Evolutionary conservation across 306 rosid species (phyloP).

Genomic region (Medicago lupulina): DNA sequence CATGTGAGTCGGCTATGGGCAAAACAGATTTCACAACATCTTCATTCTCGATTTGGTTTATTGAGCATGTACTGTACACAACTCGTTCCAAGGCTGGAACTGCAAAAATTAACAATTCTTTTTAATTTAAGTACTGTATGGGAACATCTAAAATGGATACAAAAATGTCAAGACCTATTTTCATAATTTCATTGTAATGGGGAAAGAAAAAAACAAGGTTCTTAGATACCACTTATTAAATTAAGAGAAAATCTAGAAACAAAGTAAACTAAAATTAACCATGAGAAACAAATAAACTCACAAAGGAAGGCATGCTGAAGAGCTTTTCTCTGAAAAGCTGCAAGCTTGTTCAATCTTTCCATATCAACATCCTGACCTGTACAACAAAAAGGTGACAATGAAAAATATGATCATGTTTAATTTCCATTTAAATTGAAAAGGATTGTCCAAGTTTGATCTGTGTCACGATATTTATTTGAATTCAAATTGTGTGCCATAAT

Average conservation of each 20-base stretch:
- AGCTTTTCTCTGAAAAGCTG: slow-evolving; percentile 83
- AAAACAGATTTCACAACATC: slow-evolving; percentile 71
- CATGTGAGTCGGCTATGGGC: slow-evolving; percentile 69
- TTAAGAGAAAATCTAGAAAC: neutral
- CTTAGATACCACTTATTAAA: neutral
- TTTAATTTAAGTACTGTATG: neutral
- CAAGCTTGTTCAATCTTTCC: slow-evolving; percentile 86
- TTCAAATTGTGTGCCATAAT: neutral
- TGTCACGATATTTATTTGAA: neutral
- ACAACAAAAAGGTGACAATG: slow-evolving; percentile 1
- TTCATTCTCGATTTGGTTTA: slow-evolving; percentile 82
- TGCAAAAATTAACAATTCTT: slow-evolving; percentile 46
- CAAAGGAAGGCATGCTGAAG: slow-evolving; percentile 81
- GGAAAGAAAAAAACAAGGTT: neutral
- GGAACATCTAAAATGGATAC: neutral
- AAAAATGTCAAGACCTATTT: neutral
- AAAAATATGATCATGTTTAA: neutral
- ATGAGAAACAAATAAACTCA: slow-evolving; percentile 45
- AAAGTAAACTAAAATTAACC: neutral
- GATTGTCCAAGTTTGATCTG: neutral
- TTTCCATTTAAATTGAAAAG: neutral
- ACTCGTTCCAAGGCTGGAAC: slow-evolving; percentile 82
- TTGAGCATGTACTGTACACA: slow-evolving; percentile 87
- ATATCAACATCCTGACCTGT: slow-evolving; percentile 53
- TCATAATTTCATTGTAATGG: neutral